These are phyloP conservation scores for Zasmidium angulare DNA, from an alignment of 2,329 filamentous ascomycete species.

Conservation along the genomic window DNA sequence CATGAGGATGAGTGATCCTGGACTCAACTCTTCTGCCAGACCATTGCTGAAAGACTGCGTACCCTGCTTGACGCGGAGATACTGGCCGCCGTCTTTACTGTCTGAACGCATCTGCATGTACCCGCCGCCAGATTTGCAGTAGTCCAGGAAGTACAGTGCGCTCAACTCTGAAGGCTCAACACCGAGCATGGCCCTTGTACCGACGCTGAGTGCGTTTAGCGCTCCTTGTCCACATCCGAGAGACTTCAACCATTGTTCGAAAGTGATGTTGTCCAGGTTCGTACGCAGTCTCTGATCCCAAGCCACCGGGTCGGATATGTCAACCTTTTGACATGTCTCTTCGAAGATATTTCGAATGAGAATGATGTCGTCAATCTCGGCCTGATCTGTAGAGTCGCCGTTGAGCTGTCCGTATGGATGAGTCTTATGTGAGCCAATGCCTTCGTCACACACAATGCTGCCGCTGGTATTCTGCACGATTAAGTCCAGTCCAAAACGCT, in stretches of 20 bases:
- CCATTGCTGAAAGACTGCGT: constrained; percentile 45
- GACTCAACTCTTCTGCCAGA: constrained; percentile 38
- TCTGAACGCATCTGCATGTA: constrained; percentile 56
- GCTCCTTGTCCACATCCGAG: constrained; percentile 35
- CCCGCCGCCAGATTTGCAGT: constrained; percentile 55
- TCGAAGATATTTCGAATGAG: constrained; percentile 40
- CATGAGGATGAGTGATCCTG: constrained; percentile 17
- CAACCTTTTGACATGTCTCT: constrained; percentile 38
- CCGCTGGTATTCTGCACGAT: constrained; percentile 52
- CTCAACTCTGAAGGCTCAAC: constrained; percentile 51
- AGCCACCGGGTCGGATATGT: constrained; percentile 26
- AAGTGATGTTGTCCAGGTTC: constrained; percentile 39
- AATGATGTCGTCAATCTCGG: constrained; percentile 29
- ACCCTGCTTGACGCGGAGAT: constrained; percentile 51
- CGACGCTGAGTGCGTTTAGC: constrained; percentile 43
- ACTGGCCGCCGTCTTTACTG: constrained; percentile 53
- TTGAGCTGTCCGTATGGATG: constrained; percentile 37
- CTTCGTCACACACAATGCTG: constrained; percentile 44
- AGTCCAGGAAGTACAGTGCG: constrained; percentile 57
- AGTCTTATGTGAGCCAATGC: constrained; percentile 34
- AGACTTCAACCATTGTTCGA: constrained; percentile 40
- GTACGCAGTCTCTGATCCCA: constrained; percentile 25
- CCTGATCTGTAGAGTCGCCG: constrained; percentile 16
- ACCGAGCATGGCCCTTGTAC: constrained; percentile 54
- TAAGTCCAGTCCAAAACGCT: constrained; percentile 44